These are phyloP conservation scores for Gastrolobium bilobum DNA, from an alignment of 306 rosid species.

Conservation along the genomic window DNA sequence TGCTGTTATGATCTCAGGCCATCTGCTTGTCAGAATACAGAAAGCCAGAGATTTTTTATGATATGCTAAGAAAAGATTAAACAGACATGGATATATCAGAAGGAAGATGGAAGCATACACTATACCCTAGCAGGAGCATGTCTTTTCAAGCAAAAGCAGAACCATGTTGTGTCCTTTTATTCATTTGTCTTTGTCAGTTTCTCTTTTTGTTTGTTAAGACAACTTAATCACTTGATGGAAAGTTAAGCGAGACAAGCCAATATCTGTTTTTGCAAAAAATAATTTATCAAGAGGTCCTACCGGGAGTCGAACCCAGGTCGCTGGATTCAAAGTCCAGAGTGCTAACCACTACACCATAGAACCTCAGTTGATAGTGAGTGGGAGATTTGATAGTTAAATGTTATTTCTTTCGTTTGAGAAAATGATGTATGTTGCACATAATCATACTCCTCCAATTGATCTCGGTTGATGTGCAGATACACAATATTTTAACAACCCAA, in stretches of 20 bases:
- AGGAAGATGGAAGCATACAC: neutral
- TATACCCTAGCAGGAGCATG: neutral
- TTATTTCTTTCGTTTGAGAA: no score
- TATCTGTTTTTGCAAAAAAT: neutral
- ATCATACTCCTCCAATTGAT: neutral
- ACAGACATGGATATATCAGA: neutral
- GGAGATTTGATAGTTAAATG: no score
- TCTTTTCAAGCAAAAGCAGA: neutral
- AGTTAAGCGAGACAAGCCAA: neutral
- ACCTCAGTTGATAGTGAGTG: neutral
- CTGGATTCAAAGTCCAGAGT: conserved; percentile 75
- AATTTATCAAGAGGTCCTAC: conserved; percentile 52
- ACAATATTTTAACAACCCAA: neutral
- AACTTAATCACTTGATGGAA: neutral
- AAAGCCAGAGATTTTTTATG: conserved; percentile 73
- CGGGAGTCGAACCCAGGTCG: conserved; percentile 73
- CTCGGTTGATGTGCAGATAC: neutral
- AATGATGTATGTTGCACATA: no score
- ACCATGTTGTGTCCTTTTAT: conserved; percentile 2
- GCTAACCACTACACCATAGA: conserved; percentile 75
- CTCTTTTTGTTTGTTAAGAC: neutral
- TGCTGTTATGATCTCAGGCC: conserved; percentile 56
- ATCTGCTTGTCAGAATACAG: conserved; percentile 62
- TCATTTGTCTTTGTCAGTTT: neutral
- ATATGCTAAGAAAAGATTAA: conserved; percentile 58